phyloP scores from a whole-genome alignment of 1,139 yeast genomes.

The Geotrichum macrosporum region DNA sequence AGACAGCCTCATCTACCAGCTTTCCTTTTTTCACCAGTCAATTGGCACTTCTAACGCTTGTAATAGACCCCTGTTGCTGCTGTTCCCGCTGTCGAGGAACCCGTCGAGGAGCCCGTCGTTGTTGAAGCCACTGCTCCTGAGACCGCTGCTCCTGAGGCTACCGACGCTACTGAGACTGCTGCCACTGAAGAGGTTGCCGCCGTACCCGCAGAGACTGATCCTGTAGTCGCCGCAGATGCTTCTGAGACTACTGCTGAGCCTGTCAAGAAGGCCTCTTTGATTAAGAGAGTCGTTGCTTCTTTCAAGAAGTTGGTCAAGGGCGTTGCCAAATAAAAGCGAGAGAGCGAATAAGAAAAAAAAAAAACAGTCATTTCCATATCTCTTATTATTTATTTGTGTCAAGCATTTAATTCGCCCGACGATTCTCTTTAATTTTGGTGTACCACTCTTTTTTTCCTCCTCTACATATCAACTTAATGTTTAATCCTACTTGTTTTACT shows the following conservation, averaged over 20 bases:
- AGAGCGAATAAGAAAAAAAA: too few species aligned
- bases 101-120: neutral
- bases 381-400: too few species aligned
- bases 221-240: constrained; percentile 26
- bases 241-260: constrained; percentile 10
- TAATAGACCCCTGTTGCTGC: too few species aligned
- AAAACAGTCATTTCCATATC: too few species aligned
- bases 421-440: too few species aligned
- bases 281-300: constrained; percentile 15
- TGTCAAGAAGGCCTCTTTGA: constrained; percentile 14
- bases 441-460: too few species aligned
- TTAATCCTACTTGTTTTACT: too few species aligned
- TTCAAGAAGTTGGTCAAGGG: constrained; percentile 20
- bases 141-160: neutral
- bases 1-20: too few species aligned
- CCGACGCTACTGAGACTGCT: constrained; percentile 6
- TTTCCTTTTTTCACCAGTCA: too few species aligned
- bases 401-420: too few species aligned
- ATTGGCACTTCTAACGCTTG: too few species aligned
- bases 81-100: neutral
- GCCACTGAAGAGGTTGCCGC: constrained; percentile 21
- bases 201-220: constrained; percentile 17
- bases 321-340: constrained; percentile 18
- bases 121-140: neutral
- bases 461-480: too few species aligned